Evolutionary conservation across 2,329 filamentous ascomycete genomes (phyloP).

Genomic region (Myriosclerotinia duriaeana): DNA sequence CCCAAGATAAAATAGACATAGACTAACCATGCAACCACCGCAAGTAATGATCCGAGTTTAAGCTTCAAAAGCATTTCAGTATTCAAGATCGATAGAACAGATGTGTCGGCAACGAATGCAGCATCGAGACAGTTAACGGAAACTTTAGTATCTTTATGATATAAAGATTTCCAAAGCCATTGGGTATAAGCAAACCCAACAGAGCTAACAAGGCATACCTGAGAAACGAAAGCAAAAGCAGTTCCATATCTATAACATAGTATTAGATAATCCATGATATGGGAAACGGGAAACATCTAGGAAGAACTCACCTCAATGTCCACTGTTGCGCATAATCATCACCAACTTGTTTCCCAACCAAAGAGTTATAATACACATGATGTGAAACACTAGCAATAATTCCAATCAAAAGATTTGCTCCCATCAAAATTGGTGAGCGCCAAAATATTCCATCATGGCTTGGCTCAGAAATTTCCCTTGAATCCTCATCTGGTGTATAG

Average conservation of each 20-base stretch:
- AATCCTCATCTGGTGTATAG: neutral
- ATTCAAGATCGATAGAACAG: constrained; percentile 24
- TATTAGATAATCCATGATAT: neutral
- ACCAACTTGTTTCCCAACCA: constrained; percentile 25
- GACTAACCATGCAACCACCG: constrained; percentile 26
- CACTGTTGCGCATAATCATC: constrained; percentile 26
- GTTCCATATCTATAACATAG: constrained; percentile 26
- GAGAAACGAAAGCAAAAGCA: constrained; percentile 25
- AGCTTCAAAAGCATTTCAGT: constrained; percentile 28
- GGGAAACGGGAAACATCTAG: neutral
- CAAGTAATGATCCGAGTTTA: constrained; percentile 25
- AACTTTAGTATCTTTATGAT: constrained; percentile 24
- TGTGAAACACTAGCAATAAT: constrained; percentile 25
- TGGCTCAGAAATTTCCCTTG: neutral
- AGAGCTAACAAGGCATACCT: constrained; percentile 25
- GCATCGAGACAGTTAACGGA: constrained; percentile 26
- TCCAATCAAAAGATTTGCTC: constrained; percentile 23
- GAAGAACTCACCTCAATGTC: constrained; percentile 24
- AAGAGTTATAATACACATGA: constrained; percentile 24
- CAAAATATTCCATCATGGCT: constrained; percentile 25
- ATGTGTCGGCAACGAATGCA: constrained; percentile 26
- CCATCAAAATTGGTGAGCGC: constrained; percentile 28
- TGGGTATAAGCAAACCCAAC: constrained; percentile 27
- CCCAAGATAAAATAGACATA: neutral
- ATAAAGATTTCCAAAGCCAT: constrained; percentile 28